Evolutionary conservation across 495 filamentous ascomycete genomes (phyloP).

Genomic region (Margaritispora aquatica): DNA sequence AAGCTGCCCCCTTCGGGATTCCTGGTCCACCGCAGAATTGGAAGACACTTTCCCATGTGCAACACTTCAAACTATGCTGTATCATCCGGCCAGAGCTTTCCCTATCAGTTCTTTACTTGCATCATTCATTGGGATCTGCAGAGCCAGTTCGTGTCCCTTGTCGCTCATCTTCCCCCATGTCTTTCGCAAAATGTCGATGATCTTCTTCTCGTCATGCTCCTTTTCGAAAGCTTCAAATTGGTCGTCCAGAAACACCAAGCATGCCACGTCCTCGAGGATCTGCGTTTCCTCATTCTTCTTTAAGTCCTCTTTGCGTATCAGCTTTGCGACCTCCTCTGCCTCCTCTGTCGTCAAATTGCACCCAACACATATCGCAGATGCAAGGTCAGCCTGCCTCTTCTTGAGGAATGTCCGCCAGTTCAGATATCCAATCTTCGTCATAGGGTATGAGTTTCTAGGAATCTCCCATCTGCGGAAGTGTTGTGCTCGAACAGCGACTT

Average conservation of each 20-base stretch:
- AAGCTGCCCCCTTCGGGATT: neutral
- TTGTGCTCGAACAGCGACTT: conserved; percentile 72
- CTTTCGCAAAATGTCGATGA: conserved; percentile 66
- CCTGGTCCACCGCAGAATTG: neutral
- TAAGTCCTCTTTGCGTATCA: conserved; percentile 32
- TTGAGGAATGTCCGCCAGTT: conserved; percentile 68
- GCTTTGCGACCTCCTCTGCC: conserved; percentile 30
- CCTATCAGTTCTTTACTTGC: conserved; percentile 50
- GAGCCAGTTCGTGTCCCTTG: conserved; percentile 58
- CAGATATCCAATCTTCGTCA: conserved; percentile 65
- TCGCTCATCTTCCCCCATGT: conserved; percentile 80
- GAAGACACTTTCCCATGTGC: neutral
- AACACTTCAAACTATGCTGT: neutral
- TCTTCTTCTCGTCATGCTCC: conserved; percentile 64
- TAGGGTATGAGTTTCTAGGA: conserved; percentile 60
- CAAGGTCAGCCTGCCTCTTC: conserved; percentile 59
- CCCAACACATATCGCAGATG: conserved; percentile 45
- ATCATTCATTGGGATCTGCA: conserved; percentile 57
- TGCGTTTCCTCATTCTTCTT: conserved; percentile 37
- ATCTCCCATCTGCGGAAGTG: conserved; percentile 80
- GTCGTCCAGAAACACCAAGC: conserved; percentile 79
- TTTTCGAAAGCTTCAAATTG: conserved; percentile 73
- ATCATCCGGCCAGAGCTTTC: conserved; percentile 51
- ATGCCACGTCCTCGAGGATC: conserved; percentile 74
- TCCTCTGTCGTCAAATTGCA: conserved; percentile 42